Base-by-base conservation (phyloP, 108 stramenopile genomes). In the Nitzschia sp. region DNA sequence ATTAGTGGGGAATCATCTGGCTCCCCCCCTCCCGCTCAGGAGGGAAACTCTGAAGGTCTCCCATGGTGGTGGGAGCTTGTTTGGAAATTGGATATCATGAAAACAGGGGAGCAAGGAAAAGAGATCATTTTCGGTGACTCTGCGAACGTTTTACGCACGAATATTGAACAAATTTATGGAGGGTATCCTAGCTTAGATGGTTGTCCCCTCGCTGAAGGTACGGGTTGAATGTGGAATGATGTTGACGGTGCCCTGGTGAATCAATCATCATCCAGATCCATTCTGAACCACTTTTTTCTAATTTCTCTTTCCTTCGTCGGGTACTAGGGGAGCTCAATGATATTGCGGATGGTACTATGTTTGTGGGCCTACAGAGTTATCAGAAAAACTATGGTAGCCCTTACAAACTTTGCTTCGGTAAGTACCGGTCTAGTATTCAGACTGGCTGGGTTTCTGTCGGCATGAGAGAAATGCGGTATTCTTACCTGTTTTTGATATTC, bases 131-230 rank as follows among this genome's bases (percentile, higher is more conserved):
- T 96, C 67, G 91, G 90, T 34, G 95, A 96, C 72, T 64, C 83
- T 8, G 91, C 91, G 33, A 63, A 86, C 64, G 91, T 96, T 32
- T 38, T 73, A 26, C 84, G 90, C 15, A 86, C 89, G 50, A 96
- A 96, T 85, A 96, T 94, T 63, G 89, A 93, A 72, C 92, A 98
- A 80, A 96, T 97, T 19, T 98, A 97, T 68, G 97, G 97, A 17
- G 95, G 88, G 23, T 96, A 85, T 64, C 91, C 96, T n/a, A 77
- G 73, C 53, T 68, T 89, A 41, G 97, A 98, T 74, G 83, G 90
- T 11, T 94, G 91, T 31, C 96, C 94, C 0, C 52, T 98, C 48
- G 97, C 96, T n/a, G 90, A 91, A 58, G 48, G 48, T 50, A 50
- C 48, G 48, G 4, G 13, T n/a, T n/a, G 21, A 41, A 19, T 50